These are phyloP conservation scores for Raphanus raphanistrum DNA, from an alignment of 345 rosid genomes.

Conservation along the genomic window DNA sequence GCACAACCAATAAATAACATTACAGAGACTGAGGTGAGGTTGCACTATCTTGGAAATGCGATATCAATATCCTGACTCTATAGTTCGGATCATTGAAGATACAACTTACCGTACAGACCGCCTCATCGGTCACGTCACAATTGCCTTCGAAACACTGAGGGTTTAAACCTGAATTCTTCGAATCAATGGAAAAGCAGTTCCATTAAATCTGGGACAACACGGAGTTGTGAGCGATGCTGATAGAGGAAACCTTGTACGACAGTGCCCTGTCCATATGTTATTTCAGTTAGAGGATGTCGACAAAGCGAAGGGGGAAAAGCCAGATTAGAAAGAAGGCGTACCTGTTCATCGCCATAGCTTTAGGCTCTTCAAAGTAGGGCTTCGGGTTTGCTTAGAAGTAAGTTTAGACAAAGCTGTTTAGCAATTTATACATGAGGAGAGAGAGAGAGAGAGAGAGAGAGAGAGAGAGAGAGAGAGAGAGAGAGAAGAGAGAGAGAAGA, in stretches of 20 bases:
- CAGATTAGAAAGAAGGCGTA: not conserved
- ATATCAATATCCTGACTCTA: not conserved
- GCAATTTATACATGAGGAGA: too few species aligned
- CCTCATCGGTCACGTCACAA: not conserved
- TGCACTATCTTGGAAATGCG: not conserved
- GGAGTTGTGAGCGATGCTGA: not conserved
- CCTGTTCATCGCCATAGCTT: not conserved
- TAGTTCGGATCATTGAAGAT: not conserved
- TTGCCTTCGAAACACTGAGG: not conserved
- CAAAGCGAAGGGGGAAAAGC: not conserved
- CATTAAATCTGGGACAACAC: not conserved
- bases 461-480: too few species aligned
- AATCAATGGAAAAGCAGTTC: not conserved
- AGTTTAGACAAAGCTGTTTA: too few species aligned
- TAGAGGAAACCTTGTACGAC: not conserved
- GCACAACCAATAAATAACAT: not conserved
- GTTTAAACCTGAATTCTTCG: not conserved
- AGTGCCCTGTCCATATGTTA: not conserved
- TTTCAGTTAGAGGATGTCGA: not conserved
- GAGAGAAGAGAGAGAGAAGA: too few species aligned
- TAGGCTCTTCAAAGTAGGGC: not conserved
- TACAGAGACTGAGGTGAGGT: not conserved
- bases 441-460: too few species aligned
- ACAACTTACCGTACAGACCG: not conserved
- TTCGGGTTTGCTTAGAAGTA: too few species aligned